A percentile compares a stretch with the other conserved stretches of the same genome.
Evolutionary conservation across 169 alveolate species (phyloP).

Genomic region (Babesia divergens): DNA sequence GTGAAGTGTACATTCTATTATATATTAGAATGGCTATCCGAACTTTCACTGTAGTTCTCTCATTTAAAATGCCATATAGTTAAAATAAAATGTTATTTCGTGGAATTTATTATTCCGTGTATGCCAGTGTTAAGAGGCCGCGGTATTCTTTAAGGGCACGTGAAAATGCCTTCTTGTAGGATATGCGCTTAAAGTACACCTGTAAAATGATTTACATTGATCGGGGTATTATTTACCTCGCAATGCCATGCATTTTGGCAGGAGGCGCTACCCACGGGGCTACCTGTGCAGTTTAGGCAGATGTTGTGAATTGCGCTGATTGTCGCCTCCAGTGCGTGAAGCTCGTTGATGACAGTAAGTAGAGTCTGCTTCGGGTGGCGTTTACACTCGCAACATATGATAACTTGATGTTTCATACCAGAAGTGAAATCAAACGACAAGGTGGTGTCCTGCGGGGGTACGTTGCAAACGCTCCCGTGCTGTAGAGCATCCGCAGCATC

Average conservation of each 20-base stretch:
- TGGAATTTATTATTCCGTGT: neutral
- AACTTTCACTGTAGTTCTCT: too few relatives aligned
- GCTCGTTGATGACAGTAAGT: constrained; percentile 18
- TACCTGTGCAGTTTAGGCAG: constrained; percentile 57
- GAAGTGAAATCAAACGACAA: neutral
- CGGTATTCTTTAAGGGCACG: constrained; percentile 2
- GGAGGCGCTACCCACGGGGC: constrained; percentile 55
- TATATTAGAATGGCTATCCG: too few relatives aligned
- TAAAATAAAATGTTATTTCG: too few relatives aligned
- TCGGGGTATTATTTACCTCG: constrained; percentile 25
- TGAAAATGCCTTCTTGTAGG: constrained; percentile 36
- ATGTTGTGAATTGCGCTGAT: constrained; percentile 42
- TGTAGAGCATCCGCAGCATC: neutral
- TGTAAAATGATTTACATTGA: neutral
- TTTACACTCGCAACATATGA: neutral
- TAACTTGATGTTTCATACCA: too few relatives aligned
- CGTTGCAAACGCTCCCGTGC: neutral
- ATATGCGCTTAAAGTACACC: constrained; percentile 36
- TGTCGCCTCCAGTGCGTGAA: constrained; percentile 37
- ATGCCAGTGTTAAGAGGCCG: constrained; percentile 5
- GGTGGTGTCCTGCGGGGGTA: neutral
- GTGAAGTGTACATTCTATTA: too few relatives aligned
- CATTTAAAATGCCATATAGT: too few relatives aligned
- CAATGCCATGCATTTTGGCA: constrained; percentile 70
- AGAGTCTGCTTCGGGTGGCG: constrained; percentile 15